phyloP scores from a whole-genome alignment of 495 filamentous ascomycete species.

The Neurospora hispaniola region DNA sequence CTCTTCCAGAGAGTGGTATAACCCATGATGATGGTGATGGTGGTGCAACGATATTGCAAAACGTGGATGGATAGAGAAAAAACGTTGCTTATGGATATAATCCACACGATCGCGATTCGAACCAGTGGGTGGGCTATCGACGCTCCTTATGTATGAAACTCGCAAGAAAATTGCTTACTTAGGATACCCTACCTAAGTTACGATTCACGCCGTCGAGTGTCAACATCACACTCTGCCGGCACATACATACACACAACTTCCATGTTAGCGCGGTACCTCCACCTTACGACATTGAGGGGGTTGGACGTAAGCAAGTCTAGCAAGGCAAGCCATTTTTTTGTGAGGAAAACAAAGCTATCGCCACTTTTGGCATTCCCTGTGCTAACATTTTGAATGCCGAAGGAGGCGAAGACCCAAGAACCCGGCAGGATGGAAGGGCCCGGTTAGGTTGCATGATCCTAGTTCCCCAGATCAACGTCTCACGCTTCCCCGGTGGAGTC shows the following conservation, averaged over 20 bases:
- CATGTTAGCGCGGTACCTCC: too few relatives aligned
- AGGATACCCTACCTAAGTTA: not conserved
- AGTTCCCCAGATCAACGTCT: not conserved
- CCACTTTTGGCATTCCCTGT: too few relatives aligned
- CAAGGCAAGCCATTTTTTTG: too few relatives aligned
- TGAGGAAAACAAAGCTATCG: too few relatives aligned
- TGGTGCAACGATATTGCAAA: not conserved
- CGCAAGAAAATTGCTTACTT: not conserved
- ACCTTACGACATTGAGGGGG: too few relatives aligned
- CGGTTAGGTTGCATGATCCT: not conserved
- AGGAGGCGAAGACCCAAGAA: not conserved
- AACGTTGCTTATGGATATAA: not conserved
- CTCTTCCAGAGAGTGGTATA: conserved; percentile 35
- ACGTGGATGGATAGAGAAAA: conserved; percentile 1
- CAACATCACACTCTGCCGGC: too few relatives aligned
- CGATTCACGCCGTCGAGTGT: not conserved
- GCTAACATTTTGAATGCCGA: too few relatives aligned
- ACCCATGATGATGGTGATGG: conserved; percentile 17
- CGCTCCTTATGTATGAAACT: not conserved
- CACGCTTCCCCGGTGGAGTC: not conserved
- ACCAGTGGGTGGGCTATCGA: not conserved
- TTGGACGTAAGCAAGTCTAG: too few relatives aligned
- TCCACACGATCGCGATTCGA: not conserved
- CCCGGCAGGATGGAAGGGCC: not conserved
- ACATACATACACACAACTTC: too few relatives aligned